Percentiles rank a stretch among this genome's conserved stretches.
These are phyloP conservation scores for Zygoascus sp. DNA, from an alignment of 1,139 yeast species.

Conservation along the genomic window DNA sequence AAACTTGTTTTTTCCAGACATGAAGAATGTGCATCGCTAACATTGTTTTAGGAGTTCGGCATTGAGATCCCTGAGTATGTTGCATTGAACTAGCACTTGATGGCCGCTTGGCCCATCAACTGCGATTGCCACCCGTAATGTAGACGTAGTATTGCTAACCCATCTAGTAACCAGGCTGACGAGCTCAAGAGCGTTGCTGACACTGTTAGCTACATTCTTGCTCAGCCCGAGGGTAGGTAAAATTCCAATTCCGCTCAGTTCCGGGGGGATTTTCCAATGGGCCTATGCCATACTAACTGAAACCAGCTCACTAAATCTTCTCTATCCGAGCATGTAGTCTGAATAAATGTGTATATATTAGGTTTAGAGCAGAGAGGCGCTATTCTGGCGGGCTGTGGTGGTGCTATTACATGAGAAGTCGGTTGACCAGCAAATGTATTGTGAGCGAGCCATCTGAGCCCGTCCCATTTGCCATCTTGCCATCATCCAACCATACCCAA, in stretches of 20 bases:
- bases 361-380: neutral
- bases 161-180: slow-evolving; percentile 62
- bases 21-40: too few relatives aligned
- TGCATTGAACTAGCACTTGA: too few relatives aligned
- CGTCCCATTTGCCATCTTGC: neutral
- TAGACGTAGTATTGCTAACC: neutral
- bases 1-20: too few relatives aligned
- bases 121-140: neutral
- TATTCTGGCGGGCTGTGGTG: too few relatives aligned
- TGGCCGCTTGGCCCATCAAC: neutral
- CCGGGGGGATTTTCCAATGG: too few relatives aligned
- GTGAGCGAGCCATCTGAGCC: too few relatives aligned
- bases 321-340: neutral
- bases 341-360: slow-evolving; percentile 1
- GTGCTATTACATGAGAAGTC: too few relatives aligned
- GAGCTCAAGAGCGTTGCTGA: slow-evolving; percentile 77
- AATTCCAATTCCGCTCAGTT: too few relatives aligned
- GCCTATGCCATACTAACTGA: neutral
- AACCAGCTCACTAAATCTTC: slow-evolving; percentile 7
- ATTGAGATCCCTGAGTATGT: slow-evolving; percentile 67
- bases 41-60: slow-evolving; percentile 41
- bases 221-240: slow-evolving; percentile 49
- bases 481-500: neutral
- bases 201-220: slow-evolving; percentile 68
- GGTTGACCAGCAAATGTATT: too few relatives aligned